Evolutionary conservation across 805 yeast species (phyloP).

Genomic region (Lipomyces anomalus): DNA sequence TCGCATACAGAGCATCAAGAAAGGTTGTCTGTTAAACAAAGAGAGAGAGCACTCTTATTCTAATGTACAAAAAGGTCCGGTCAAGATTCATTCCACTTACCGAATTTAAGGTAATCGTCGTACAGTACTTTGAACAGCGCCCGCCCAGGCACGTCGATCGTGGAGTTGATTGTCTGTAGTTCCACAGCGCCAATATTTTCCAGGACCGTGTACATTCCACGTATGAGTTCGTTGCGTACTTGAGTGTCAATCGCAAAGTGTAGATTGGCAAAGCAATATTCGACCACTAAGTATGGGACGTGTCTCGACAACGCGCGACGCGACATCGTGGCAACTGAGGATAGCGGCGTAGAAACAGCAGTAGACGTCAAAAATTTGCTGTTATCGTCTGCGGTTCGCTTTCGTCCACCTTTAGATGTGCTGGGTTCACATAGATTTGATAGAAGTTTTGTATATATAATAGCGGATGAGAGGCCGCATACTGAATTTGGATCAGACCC

Average conservation of each 20-base stretch:
- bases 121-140: conserved; percentile 61
- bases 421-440: conserved; percentile 17
- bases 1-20: too few species aligned
- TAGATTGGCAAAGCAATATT: conserved; percentile 53
- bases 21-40: too few species aligned
- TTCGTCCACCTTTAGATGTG: conserved; percentile 3
- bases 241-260: conserved; percentile 42
- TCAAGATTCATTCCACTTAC: conserved; percentile 71
- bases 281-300: conserved; percentile 52
- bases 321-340: conserved; percentile 52
- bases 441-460: conserved; percentile 15
- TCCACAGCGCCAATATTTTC: conserved; percentile 67
- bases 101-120: conserved; percentile 65
- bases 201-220: conserved; percentile 58
- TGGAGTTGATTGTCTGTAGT: conserved; percentile 52
- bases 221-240: conserved; percentile 42
- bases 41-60: too few species aligned
- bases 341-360: conserved; percentile 28
- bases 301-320: conserved; percentile 54
- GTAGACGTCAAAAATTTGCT: too few species aligned
- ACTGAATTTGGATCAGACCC: neutral
- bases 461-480: conserved; percentile 10
- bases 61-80: too few species aligned
- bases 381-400: conserved; percentile 2
- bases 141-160: conserved; percentile 65